Evolutionary conservation across 148 eudicot species (phyloP).

Genomic region (Diospyros lotus): DNA sequence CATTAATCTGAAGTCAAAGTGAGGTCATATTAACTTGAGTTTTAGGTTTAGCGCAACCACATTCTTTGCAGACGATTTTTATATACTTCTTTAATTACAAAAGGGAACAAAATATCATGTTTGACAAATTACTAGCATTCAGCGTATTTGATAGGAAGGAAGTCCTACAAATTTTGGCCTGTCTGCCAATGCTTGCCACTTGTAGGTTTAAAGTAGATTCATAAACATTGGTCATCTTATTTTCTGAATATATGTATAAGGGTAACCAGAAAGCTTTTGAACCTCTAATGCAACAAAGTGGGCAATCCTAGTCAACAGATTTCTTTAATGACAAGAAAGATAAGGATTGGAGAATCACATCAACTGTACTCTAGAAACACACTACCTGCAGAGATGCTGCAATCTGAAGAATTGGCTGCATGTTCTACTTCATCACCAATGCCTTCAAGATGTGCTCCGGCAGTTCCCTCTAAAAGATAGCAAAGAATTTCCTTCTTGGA

Average conservation of each 20-base stretch:
- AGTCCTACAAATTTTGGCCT: too few species aligned
- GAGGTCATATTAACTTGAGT: not conserved
- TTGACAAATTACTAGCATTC: not conserved
- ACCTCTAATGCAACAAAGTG: not conserved
- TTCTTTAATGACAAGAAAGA: not conserved
- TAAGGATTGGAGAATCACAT: not conserved
- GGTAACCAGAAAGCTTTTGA: not conserved
- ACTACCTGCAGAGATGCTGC: constrained; percentile 42
- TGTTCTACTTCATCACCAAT: constrained; percentile 38
- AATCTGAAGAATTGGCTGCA: constrained; percentile 17
- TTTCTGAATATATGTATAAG: not conserved
- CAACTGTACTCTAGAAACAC: constrained; percentile 9
- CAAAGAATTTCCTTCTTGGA: constrained; percentile 55
- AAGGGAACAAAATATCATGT: not conserved
- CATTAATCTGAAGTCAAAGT: not conserved
- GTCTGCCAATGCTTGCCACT: not conserved
- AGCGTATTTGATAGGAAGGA: too few species aligned
- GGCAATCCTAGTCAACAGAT: not conserved
- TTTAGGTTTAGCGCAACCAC: not conserved
- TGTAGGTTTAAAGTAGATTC: not conserved
- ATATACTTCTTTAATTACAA: not conserved
- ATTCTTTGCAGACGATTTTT: too few species aligned
- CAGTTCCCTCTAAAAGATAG: constrained; percentile 67
- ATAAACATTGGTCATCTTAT: not conserved
- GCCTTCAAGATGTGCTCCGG: constrained; percentile 54